Evolutionary conservation across 305 asterid species (phyloP), one percentile per base, ranked within the genome.

Genomic region (Solanum chacoense): DNA sequence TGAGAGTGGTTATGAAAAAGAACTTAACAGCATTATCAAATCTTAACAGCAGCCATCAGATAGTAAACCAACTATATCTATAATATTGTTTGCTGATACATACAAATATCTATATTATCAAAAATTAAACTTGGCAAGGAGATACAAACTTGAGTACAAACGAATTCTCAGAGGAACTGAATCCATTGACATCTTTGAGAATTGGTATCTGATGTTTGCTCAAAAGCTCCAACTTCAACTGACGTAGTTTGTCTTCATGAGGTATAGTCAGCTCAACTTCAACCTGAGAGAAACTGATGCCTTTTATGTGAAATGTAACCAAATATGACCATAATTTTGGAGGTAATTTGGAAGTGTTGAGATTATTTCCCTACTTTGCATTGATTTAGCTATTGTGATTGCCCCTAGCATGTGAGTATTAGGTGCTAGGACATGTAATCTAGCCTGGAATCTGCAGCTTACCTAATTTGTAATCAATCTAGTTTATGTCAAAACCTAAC

Each of bases 191-290:
- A 89, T 94, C 97, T 87, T 93, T 91, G 74, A 88, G 67, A 87
- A 91, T 90, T 74, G 91, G 94, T 7, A 93, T 90, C 26, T 28
- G 88, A 88, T 92, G 88, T 77, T 91, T 90, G 22, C 89, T 89
- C 29, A 97, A 90, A 91, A 97, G 93, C 84, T 93, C 92, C 92
- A 90, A 78, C 93, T 97, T 97, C 93, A 89, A 91, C 59, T 90
- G 80, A 88, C 89, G 90, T 79, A 95, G 96, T 29, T 32, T 74
- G 87, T 94, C 98, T 28, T 90, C 81, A 45, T 88, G 91, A 83
- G 97, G 94, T 71, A 95, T 55, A 18, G 88, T 80, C 87, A 95
- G 94, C 91, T 94, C 90, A 87, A 97, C 86, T 84, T 45, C 93
- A 87, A 90, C 98, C 93, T 94, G 94, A 73, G 88, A 88, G 83